Evolutionary conservation across 2,329 filamentous ascomycete species (phyloP), one percentile per base, ranked within the genome.

Genomic region (Berkeleyomyces basicola): DNA sequence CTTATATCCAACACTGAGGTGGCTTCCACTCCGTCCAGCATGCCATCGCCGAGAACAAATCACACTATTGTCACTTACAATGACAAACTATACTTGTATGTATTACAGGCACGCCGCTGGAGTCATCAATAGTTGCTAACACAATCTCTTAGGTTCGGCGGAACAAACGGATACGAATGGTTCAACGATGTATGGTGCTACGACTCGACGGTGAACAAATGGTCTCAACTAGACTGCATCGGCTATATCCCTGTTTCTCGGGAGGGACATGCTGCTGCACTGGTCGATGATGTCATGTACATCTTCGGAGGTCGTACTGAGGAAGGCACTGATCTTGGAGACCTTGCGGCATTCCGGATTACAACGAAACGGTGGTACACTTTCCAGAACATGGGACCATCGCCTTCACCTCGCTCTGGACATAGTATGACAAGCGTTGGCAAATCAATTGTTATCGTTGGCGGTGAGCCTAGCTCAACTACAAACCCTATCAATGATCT

Each of bases 151-250:
- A 93, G 88, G n/a, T 99, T 99, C 71, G 93, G 93, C 68, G 93
- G 93, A 66, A 99, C 93, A 1, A 96, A 99, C 71, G 93, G 93
- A 47, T 83, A 91, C 63, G 85, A 88, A 69, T 99, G 93, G 95
- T 99, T 97, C 76, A 99, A 97, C 72, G 93, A 99, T 71, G 93
- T 99, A 58, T 99, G 93, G 93, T 89, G 86, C 61, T 99, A 93
- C 72, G 92, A 96, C 69, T 88, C 91, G 6, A 79, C 84, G 62
- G 76, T 82, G 55, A 96, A 96, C 72, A 76, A 80, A 63, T 99
- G 93, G 93, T 76, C 83, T 7, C 87, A 95, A 71, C 79, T 96
- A 63, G 92, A 97, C 70, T 99, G 93, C 72, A 96, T 97, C 69
- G 93, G 93, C 43, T 99, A 96, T 72, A 97, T 99, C 65, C 93